Percentiles rank a stretch among this genome's conserved stretches.
These are phyloP conservation scores for Raffaelea ambrosiae DNA, from an alignment of 2,329 filamentous ascomycete species.

Conservation along the genomic window DNA sequence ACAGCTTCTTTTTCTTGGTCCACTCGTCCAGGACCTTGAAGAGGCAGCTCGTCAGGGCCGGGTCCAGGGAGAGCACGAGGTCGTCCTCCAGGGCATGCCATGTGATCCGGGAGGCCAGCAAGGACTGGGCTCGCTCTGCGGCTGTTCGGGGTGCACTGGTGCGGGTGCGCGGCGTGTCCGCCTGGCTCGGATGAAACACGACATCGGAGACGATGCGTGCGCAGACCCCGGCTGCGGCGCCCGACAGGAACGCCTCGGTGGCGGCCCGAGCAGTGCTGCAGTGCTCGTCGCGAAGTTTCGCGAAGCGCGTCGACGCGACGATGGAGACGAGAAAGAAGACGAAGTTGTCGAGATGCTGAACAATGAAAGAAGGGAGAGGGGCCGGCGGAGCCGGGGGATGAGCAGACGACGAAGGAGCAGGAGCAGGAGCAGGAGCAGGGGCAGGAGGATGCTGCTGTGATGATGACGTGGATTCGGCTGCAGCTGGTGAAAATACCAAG, in stretches of 20 bases:
- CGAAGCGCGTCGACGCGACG: background rate
- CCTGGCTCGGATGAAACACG: background rate
- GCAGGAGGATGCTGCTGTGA: background rate
- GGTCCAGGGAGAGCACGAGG: slow-evolving; percentile 1
- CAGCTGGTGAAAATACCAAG: background rate
- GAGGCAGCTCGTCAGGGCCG: background rate
- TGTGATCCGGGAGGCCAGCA: background rate
- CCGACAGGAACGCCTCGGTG: slow-evolving; percentile 1
- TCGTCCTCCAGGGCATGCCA: background rate
- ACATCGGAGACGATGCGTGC: background rate
- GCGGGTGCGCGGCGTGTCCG: background rate
- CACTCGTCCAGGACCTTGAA: background rate
- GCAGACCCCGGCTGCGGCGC: background rate
- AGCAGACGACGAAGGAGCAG: background rate
- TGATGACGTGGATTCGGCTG: background rate
- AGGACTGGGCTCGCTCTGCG: too few species aligned
- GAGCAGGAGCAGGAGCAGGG: background rate
- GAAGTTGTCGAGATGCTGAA: slow-evolving; percentile 1
- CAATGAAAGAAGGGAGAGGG: background rate
- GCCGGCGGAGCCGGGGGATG: too few species aligned
- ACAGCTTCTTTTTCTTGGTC: background rate
- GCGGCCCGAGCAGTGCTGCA: background rate
- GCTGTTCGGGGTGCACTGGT: too few species aligned
- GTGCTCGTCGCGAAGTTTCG: slow-evolving; percentile 1
- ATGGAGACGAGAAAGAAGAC: background rate